Evolutionary conservation across 129 eudicot genomes (phyloP).

Genomic region (Chrysanthemum lavandulifolium): DNA sequence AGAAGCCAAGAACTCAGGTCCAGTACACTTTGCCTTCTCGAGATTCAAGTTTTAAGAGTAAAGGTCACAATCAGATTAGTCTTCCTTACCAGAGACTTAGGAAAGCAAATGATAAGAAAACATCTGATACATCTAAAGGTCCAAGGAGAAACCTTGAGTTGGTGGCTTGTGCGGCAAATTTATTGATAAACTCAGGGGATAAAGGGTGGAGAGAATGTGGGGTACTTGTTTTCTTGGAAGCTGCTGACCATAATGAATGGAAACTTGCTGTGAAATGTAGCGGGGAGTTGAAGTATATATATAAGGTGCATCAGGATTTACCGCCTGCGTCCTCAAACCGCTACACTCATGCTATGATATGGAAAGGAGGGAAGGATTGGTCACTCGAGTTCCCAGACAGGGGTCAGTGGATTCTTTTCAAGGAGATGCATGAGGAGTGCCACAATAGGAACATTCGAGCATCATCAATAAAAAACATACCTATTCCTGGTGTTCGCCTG

Average conservation of each 20-base stretch:
- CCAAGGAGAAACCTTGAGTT: conserved; percentile 56
- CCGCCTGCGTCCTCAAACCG: conserved; percentile 86
- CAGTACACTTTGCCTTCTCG: conserved; percentile 66
- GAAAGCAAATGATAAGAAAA: conserved; percentile 65
- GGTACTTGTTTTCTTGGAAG: conserved; percentile 64
- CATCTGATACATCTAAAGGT: conserved; percentile 38
- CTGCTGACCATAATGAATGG: conserved; percentile 79
- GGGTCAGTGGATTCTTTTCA: conserved; percentile 79
- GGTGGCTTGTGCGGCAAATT: conserved; percentile 73
- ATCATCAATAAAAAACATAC: conserved; percentile 83
- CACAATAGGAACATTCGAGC: conserved; percentile 85
- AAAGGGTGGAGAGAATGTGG: conserved; percentile 90
- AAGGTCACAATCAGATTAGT: conserved; percentile 38
- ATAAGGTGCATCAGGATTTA: conserved; percentile 68
- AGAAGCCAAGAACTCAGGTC: conserved; percentile 85
- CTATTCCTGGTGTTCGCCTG: conserved; percentile 83
- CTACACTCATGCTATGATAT: conserved; percentile 95
- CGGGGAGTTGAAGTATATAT: conserved; percentile 66
- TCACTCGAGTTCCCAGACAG: conserved; percentile 81
- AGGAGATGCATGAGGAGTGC: conserved; percentile 96
- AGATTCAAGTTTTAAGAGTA: conserved; percentile 44
- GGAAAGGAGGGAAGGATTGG: conserved; percentile 99
- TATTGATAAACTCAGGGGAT: conserved; percentile 65
- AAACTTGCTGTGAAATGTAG: conserved; percentile 67
- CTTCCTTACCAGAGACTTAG: conserved; percentile 64